Conservation (phyloP, 371 early-diverging fungal species). For the Neoconidiobolus thromboides region DNA sequence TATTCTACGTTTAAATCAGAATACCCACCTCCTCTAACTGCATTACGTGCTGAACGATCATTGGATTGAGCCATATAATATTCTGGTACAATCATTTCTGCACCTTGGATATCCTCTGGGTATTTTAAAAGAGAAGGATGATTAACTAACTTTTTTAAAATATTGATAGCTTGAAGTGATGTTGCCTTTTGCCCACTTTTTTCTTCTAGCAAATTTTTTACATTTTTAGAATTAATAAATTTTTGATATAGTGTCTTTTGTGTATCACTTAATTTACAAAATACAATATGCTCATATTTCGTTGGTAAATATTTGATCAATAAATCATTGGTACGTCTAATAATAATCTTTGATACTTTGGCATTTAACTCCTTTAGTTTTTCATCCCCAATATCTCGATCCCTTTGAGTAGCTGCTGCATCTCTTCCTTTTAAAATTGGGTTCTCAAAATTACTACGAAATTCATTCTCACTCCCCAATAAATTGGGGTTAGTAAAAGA, state of each 20-base stretch:
- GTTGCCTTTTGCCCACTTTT: conserved; percentile 23
- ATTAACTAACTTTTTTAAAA: conserved; percentile 87
- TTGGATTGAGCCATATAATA: background rate
- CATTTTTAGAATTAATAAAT: conserved; percentile 58
- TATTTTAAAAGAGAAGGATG: conserved; percentile 69
- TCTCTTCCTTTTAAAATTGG: conserved; percentile 91
- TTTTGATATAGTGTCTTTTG: conserved; percentile 67
- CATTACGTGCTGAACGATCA: conserved; percentile 2
- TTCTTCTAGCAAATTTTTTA: conserved; percentile 37
- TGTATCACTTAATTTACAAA: conserved; percentile 57
- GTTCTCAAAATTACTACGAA: conserved; percentile 75
- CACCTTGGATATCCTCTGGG: conserved; percentile 43
- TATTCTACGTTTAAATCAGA: conserved; percentile 36
- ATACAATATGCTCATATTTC: conserved; percentile 94
- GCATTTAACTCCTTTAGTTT: conserved; percentile 65
- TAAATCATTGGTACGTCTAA: conserved; percentile 87
- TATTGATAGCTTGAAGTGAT: conserved; percentile 71
- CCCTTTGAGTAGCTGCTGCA: conserved; percentile 66
- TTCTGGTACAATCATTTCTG: conserved; percentile 31
- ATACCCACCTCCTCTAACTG: conserved; percentile 12
- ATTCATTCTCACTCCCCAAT: conserved; percentile 82
- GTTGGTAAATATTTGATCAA: conserved; percentile 85
- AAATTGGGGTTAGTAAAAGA: conserved; percentile 89
- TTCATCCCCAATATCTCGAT: conserved; percentile 61
- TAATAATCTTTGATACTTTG: conserved; percentile 82